These are phyloP conservation scores for Ustilago shanxiensis DNA, from an alignment of 1,284 basidiomycete genomes.

Conservation along the genomic window DNA sequence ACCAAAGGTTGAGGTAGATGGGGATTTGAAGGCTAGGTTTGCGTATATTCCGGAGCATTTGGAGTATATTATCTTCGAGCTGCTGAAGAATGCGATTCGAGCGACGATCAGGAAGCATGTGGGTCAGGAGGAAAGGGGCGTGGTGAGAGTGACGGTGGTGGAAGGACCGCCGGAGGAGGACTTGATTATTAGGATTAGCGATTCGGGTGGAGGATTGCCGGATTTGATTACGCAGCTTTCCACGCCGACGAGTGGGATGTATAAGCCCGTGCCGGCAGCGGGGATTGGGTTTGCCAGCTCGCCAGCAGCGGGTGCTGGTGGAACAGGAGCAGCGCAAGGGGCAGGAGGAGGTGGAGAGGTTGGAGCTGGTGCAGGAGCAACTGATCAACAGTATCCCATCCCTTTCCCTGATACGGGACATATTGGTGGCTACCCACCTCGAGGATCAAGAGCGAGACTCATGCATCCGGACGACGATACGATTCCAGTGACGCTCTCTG, in stretches of 20 bases:
- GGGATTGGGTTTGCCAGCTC: slow-evolving; percentile 10
- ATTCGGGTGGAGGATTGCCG: slow-evolving; percentile 51
- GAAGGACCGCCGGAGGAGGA: slow-evolving; percentile 65
- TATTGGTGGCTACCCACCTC: slow-evolving; percentile 36
- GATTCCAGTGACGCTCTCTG: slow-evolving; percentile 29
- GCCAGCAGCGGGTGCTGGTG: not conserved
- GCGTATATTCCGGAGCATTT: slow-evolving; percentile 89
- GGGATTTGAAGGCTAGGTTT: slow-evolving; percentile 80
- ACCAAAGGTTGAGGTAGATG: slow-evolving; percentile 81
- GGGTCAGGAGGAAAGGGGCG: slow-evolving; percentile 21
- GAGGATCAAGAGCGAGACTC: slow-evolving; percentile 34
- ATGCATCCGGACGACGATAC: slow-evolving; percentile 27
- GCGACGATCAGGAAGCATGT: slow-evolving; percentile 57
- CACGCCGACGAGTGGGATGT: slow-evolving; percentile 5
- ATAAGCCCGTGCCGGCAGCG: not conserved
- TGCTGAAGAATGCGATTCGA: slow-evolving; percentile 80
- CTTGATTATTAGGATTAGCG: slow-evolving; percentile 66
- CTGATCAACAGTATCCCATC: slow-evolving; percentile 38
- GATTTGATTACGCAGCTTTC: slow-evolving; percentile 50
- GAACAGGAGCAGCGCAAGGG: no score
- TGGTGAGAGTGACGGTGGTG: slow-evolving; percentile 65
- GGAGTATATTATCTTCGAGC: slow-evolving; percentile 86
- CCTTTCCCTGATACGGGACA: slow-evolving; percentile 45
- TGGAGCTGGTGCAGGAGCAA: not conserved
- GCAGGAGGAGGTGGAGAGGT: not conserved